Evolutionary conservation across 2,329 filamentous ascomycete species (phyloP).

Genomic region (Talaromyces islandicus): DNA sequence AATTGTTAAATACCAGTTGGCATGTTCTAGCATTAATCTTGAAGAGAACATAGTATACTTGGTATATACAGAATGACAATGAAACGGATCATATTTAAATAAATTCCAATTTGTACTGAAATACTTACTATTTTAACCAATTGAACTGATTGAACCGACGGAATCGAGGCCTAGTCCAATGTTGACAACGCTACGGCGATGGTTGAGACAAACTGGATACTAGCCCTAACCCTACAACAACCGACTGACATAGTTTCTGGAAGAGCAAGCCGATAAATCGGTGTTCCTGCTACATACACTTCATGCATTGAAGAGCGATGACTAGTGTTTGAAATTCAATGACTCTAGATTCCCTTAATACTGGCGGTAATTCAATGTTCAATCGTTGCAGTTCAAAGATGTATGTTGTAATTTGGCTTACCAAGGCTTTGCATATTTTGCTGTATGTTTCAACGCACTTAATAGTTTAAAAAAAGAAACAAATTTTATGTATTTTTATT

Average conservation of each 20-base stretch:
- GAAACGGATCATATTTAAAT: neutral
- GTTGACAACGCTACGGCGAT: neutral
- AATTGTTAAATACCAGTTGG: neutral
- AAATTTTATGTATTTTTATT: too few relatives aligned
- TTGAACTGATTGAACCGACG: too few relatives aligned
- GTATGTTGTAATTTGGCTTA: neutral
- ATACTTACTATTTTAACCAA: too few relatives aligned
- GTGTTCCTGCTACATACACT: too few relatives aligned
- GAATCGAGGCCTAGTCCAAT: neutral
- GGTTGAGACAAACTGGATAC: neutral
- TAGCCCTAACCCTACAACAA: neutral
- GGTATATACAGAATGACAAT: neutral
- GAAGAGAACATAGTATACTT: neutral
- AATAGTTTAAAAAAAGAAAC: too few relatives aligned
- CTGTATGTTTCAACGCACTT: too few relatives aligned
- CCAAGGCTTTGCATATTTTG: neutral
- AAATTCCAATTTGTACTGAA: too few relatives aligned
- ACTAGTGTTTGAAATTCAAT: slow-evolving; percentile 20
- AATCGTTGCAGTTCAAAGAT: neutral
- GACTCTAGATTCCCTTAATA: slow-evolving; percentile 15
- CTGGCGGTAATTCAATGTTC: slow-evolving; percentile 12
- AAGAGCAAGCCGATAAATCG: too few relatives aligned
- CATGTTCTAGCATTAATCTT: neutral
- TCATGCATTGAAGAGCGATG: slow-evolving; percentile 17
- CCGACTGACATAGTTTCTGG: neutral